Conservation (phyloP, 1,284 basidiomycete genomes). For the Testicularia cyperi region DNA sequence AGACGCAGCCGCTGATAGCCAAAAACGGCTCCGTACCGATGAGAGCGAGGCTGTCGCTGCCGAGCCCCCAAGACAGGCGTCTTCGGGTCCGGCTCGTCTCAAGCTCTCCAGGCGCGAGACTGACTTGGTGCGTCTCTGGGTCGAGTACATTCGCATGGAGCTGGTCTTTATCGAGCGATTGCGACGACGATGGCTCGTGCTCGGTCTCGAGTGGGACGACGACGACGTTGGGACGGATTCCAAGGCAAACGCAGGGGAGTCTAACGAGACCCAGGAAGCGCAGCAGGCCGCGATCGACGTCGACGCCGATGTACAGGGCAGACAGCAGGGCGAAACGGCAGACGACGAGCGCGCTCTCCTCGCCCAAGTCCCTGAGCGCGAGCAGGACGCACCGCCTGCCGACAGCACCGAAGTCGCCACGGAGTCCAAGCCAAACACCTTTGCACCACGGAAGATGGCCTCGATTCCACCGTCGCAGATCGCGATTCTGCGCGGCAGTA, state of each 20-base stretch:
- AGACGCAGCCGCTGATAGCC: too few species aligned
- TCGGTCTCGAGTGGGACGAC: slow-evolving; percentile 66
- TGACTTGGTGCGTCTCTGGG: slow-evolving; percentile 50
- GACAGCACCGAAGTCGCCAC: slow-evolving; percentile 5
- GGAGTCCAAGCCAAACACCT: slow-evolving; percentile 16
- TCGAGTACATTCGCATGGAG: slow-evolving; percentile 77
- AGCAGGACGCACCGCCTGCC: slow-evolving; percentile 17
- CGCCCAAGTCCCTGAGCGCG: slow-evolving; percentile 25
- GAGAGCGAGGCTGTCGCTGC: background rate
- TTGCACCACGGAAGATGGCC: slow-evolving; percentile 12
- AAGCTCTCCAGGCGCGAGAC: slow-evolving; percentile 35
- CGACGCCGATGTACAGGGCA: slow-evolving; percentile 4
- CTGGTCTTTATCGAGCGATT: slow-evolving; percentile 82
- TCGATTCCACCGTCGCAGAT: slow-evolving; percentile 41
- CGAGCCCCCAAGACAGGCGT: background rate
- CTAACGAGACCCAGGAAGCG: slow-evolving; percentile 14
- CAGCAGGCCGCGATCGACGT: slow-evolving; percentile 21
- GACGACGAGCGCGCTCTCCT: slow-evolving; percentile 27
- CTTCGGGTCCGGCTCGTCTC: slow-evolving; percentile 25
- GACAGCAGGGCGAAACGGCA: slow-evolving; percentile 1
- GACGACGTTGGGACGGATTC: background rate
- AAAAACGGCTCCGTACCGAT: too few species aligned
- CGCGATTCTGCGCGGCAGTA: slow-evolving; percentile 42
- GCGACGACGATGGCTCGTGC: slow-evolving; percentile 75
- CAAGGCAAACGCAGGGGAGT: slow-evolving; percentile 1